Base-by-base conservation (phyloP, 1,284 basidiomycete genomes). In the Puccinia coronata region DNA sequence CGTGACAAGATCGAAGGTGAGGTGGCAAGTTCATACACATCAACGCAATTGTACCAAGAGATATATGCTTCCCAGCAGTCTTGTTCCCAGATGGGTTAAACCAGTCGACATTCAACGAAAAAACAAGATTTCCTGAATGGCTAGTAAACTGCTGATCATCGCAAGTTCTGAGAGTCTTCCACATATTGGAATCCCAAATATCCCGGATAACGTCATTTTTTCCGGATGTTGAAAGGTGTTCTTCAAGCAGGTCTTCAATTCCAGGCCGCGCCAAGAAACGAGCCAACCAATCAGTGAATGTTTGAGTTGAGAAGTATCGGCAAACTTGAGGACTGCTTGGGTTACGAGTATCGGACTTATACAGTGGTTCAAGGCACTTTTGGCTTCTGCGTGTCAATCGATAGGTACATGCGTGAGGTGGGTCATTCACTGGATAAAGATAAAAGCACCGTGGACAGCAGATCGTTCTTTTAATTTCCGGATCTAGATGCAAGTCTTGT, bases 31-130 rank as follows among this genome's bases (percentile, higher is more conserved):
- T 71, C 25, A 80, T 20, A 36, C 77, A 80, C 2, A 71, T 16
- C 63, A 80, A 57, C 8, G 41, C 47, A 31, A 80, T 71, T 25
- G 57, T 61, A 2, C 77, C 76, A 25, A 79, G 34, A 20, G 65
- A 57, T 43, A 34, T 55, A 31, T 79, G 63, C 51, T 70, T 69
- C n/a, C 77, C 77, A 41, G 77, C 51, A 28, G 55, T 59, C 55
- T 70, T 80, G 65, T 80, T 71, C 5, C 67, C 53, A 12, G 51
- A 67, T 12, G 77, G 77, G 18, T 80, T 80, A 23, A 80, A 80
- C 67, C 77, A 80, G n/a, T 80, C 77, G 20, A 80, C 53, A 61
- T 71, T 71, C 31, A 80, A 34, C 0, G 39, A 55, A 51, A 71
- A 80, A 18, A 71, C 69, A 6, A 71, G 20, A 39, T 71, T 71